Percentiles rank a stretch among this genome's conserved stretches.
Evolutionary conservation across 2,329 filamentous ascomycete genomes (phyloP).

Genomic region (Atkinsonella hypoxylon): DNA sequence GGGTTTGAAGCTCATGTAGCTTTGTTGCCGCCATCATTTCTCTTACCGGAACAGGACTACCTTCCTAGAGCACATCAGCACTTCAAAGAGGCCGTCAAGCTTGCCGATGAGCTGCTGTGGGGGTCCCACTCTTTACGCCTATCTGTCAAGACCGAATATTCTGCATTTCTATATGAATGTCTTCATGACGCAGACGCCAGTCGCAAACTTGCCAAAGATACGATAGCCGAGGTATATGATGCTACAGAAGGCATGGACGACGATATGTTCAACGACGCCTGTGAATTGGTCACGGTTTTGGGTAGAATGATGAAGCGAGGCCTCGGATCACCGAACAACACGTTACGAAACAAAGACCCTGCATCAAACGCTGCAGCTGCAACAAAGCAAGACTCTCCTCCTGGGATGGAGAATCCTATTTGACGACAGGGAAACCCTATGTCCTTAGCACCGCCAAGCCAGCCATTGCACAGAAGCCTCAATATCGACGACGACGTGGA

Average conservation of each 20-base stretch:
- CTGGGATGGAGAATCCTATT: constrained; percentile 33
- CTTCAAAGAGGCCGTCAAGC: constrained; percentile 63
- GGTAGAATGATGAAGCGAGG: constrained; percentile 82
- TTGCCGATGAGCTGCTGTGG: constrained; percentile 67
- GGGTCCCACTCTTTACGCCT: constrained; percentile 83
- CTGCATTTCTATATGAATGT: constrained; percentile 89
- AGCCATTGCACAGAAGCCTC: neutral
- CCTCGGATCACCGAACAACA: constrained; percentile 28
- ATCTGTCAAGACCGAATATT: constrained; percentile 83
- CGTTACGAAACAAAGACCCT: constrained; percentile 20
- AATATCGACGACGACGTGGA: too few relatives aligned
- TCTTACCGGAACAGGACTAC: constrained; percentile 70
- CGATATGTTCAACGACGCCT: constrained; percentile 87
- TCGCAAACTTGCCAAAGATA: constrained; percentile 63
- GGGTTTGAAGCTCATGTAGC: constrained; percentile 34
- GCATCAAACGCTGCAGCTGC: constrained; percentile 16
- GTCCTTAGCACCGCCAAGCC: neutral
- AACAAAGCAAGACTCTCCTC: constrained; percentile 15
- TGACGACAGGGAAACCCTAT: constrained; percentile 12
- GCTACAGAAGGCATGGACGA: constrained; percentile 89
- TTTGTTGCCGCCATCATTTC: constrained; percentile 51
- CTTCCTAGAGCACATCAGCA: constrained; percentile 69
- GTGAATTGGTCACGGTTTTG: constrained; percentile 73
- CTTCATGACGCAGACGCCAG: constrained; percentile 69
- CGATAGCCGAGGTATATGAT: constrained; percentile 84